phyloP scores from a whole-genome alignment of 2,329 filamentous ascomycete genomes.

The Fonsecaea monophora region DNA sequence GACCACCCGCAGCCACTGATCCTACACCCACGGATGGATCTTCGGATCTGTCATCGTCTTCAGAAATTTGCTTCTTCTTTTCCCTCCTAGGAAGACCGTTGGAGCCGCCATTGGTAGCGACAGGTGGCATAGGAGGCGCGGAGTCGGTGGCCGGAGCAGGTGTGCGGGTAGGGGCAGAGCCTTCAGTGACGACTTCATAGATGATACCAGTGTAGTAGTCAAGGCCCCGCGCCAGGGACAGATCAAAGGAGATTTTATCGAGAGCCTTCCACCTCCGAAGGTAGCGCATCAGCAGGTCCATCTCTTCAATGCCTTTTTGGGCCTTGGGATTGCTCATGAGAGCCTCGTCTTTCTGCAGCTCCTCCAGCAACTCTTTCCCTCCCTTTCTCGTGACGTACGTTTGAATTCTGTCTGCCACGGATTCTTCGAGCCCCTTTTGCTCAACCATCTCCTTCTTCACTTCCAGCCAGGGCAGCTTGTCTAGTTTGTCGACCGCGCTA shows the following conservation, averaged over 20 bases:
- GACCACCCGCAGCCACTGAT: slow-evolving; percentile 85
- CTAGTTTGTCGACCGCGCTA: slow-evolving; percentile 92
- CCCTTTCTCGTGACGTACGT: slow-evolving; percentile 82
- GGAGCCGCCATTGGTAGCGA: slow-evolving; percentile 52
- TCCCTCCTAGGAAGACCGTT: slow-evolving; percentile 50
- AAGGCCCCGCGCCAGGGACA: slow-evolving; percentile 87
- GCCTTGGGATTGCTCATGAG: slow-evolving; percentile 75
- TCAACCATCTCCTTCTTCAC: slow-evolving; percentile 93
- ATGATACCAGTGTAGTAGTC: slow-evolving; percentile 93
- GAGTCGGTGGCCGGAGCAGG: slow-evolving; percentile 59
- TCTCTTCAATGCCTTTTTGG: slow-evolving; percentile 79
- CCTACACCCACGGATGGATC: slow-evolving; percentile 85
- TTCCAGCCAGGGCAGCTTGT: slow-evolving; percentile 89
- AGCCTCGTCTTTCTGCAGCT: slow-evolving; percentile 70
- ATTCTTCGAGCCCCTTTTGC: slow-evolving; percentile 79
- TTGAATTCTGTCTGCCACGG: slow-evolving; percentile 85
- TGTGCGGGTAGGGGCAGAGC: slow-evolving; percentile 64
- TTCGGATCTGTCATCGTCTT: slow-evolving; percentile 73
- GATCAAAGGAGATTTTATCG: slow-evolving; percentile 82
- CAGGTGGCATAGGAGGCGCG: slow-evolving; percentile 37
- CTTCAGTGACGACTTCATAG: slow-evolving; percentile 86
- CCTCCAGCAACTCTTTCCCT: slow-evolving; percentile 73
- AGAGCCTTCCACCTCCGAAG: slow-evolving; percentile 77
- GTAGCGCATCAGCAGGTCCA: slow-evolving; percentile 81
- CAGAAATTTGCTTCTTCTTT: slow-evolving; percentile 61